phyloP scores from a whole-genome alignment of 805 yeast genomes.

The Yarrowia bubula region DNA sequence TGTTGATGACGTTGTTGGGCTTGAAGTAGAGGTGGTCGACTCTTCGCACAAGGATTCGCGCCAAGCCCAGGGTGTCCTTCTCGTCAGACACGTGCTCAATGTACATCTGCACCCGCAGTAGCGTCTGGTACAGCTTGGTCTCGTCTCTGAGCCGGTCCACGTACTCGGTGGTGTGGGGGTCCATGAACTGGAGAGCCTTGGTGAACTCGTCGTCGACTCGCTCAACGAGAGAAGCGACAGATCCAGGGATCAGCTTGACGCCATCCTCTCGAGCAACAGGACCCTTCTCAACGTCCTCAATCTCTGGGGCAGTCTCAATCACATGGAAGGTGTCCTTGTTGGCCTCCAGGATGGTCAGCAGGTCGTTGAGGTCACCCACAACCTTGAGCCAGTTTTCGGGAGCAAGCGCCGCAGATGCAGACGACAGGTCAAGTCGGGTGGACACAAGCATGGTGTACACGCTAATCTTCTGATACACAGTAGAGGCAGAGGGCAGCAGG shows the following conservation, averaged over 20 bases:
- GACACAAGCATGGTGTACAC: constrained; percentile 81
- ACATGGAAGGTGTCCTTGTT: constrained; percentile 61
- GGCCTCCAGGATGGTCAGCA: constrained; percentile 68
- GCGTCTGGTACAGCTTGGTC: constrained; percentile 64
- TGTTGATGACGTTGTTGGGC: constrained; percentile 68
- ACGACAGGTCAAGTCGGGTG: constrained; percentile 76
- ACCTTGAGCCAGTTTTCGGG: constrained; percentile 75
- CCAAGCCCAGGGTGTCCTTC: constrained; percentile 37
- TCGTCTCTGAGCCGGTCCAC: constrained; percentile 89
- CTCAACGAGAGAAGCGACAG: constrained; percentile 81
- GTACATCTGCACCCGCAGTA: constrained; percentile 83
- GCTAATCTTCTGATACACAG: constrained; percentile 73
- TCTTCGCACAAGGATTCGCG: constrained; percentile 76
- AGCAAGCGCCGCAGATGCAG: constrained; percentile 70
- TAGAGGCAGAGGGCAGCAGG: constrained; percentile 49
- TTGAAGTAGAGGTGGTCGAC: constrained; percentile 92
- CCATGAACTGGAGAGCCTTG: constrained; percentile 80
- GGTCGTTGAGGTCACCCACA: constrained; percentile 56
- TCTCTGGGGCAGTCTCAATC: constrained; percentile 78
- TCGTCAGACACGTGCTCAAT: constrained; percentile 54
- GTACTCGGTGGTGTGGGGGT: constrained; percentile 94
- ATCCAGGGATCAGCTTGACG: constrained; percentile 72
- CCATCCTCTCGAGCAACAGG: constrained; percentile 66
- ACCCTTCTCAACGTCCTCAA: constrained; percentile 62
- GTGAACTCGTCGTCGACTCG: constrained; percentile 93